phyloP scores from a whole-genome alignment of 352 stramenopile genomes.

The Phytophthora syringae region DNA sequence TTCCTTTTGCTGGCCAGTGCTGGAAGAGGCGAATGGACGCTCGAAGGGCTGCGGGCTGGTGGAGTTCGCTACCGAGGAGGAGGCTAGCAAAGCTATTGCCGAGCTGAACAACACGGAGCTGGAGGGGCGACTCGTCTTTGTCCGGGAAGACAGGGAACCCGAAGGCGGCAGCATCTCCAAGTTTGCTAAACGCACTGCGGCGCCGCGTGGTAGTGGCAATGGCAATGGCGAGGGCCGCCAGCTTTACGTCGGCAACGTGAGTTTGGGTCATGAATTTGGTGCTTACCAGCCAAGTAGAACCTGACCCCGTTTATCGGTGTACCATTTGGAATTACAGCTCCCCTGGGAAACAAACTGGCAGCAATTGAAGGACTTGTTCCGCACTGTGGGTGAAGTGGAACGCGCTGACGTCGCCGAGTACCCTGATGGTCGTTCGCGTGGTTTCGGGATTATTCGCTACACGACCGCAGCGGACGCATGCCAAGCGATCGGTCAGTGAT shows the following conservation, averaged over 20 bases:
- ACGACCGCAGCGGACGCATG: constrained; percentile 51
- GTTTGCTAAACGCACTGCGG: constrained; percentile 53
- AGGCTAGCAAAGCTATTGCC: constrained; percentile 87
- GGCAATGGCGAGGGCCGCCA: constrained; percentile 41
- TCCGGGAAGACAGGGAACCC: constrained; percentile 85
- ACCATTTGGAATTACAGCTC: constrained; percentile 42
- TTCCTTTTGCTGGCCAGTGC: constrained; percentile 42
- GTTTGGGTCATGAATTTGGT: constrained; percentile 12
- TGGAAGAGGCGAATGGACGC: constrained; percentile 83
- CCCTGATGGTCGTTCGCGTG: constrained; percentile 66
- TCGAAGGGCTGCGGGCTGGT: constrained; percentile 92
- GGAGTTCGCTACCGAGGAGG: constrained; percentile 69
- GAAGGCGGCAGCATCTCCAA: constrained; percentile 77
- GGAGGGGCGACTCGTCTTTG: constrained; percentile 89
- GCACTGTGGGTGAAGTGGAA: constrained; percentile 70
- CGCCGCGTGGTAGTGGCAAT: constrained; percentile 25
- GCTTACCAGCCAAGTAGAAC: not conserved
- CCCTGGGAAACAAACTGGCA: constrained; percentile 75
- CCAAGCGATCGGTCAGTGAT: constrained; percentile 67
- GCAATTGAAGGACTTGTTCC: constrained; percentile 73
- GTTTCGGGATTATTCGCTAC: constrained; percentile 79
- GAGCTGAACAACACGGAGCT: constrained; percentile 94
- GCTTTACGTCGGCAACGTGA: constrained; percentile 83
- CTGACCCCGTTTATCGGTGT: not conserved
- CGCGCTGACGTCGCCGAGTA: constrained; percentile 64